Percentiles rank a stretch among this genome's conserved stretches.
phyloP scores from a whole-genome alignment of 192 early-diverging fungal genomes.

The Spizellomyces punctatus region DNA sequence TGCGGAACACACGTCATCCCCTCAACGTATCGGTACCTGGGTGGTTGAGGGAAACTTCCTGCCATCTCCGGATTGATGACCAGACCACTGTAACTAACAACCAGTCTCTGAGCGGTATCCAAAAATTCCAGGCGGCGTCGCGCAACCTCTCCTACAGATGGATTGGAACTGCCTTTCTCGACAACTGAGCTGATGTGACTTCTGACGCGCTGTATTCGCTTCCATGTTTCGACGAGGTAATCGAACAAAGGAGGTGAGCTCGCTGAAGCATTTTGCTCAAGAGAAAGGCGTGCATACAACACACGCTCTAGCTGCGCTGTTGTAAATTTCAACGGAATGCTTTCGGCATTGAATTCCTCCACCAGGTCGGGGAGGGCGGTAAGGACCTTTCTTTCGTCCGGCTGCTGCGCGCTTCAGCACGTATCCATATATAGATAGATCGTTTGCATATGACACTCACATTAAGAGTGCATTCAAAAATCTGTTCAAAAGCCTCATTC shows the following conservation, averaged over 20 bases:
- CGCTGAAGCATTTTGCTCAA: slow-evolving; percentile 34
- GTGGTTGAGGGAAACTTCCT: slow-evolving; percentile 84
- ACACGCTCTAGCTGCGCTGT: slow-evolving; percentile 27
- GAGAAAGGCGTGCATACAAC: slow-evolving; percentile 41
- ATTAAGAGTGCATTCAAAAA: slow-evolving; percentile 79
- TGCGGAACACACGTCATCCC: background rate
- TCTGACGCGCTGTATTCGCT: slow-evolving; percentile 34
- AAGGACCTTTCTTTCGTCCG: slow-evolving; percentile 16
- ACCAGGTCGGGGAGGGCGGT: slow-evolving; percentile 22
- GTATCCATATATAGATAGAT: too few relatives aligned
- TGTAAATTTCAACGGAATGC: slow-evolving; percentile 25
- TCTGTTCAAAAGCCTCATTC: slow-evolving; percentile 74
- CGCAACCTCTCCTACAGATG: slow-evolving; percentile 16
- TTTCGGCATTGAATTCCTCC: slow-evolving; percentile 31
- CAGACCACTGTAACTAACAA: slow-evolving; percentile 84
- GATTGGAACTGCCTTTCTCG: slow-evolving; percentile 45
- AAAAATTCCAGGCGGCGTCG: slow-evolving; percentile 64
- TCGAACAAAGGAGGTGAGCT: slow-evolving; percentile 34
- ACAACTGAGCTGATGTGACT: slow-evolving; percentile 45
- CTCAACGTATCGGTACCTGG: slow-evolving; percentile 41
- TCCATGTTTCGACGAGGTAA: slow-evolving; percentile 47
- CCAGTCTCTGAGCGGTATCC: slow-evolving; percentile 55
- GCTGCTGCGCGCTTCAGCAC: too few relatives aligned
- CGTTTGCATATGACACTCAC: slow-evolving; percentile 37
- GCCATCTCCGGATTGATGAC: slow-evolving; percentile 75